A percentile compares a stretch with the other conserved stretches of the same genome.
Conservation (phyloP, 2,329 filamentous ascomycete genomes). For the Alternaria brassicicola region DNA sequence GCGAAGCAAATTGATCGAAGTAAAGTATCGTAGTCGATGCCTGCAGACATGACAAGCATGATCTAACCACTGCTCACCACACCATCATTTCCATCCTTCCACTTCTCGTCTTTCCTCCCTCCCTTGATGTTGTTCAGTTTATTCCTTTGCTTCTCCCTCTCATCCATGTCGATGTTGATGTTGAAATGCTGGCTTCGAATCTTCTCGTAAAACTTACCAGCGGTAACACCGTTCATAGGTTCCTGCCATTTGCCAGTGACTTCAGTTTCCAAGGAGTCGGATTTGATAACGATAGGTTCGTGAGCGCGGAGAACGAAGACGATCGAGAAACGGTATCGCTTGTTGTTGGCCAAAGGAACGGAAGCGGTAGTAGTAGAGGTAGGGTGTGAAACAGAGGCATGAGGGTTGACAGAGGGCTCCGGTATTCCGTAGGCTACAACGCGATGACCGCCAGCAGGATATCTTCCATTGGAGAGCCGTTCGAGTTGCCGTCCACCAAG, state of each 20-base stretch:
- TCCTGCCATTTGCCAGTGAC: conserved; percentile 39
- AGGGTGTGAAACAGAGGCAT: background rate
- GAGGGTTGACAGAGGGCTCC: background rate
- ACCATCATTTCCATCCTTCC: background rate
- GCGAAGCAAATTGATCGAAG: too few species aligned
- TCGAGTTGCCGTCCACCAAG: conserved; percentile 43
- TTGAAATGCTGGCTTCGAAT: conserved; percentile 45
- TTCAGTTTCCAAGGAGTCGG: conserved; percentile 32
- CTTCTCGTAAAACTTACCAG: conserved; percentile 39
- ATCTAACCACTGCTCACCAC: background rate
- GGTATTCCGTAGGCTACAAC: conserved; percentile 43
- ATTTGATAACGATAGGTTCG: conserved; percentile 34
- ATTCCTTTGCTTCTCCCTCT: conserved; percentile 41
- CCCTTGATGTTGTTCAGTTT: background rate
- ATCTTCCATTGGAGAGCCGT: conserved; percentile 34
- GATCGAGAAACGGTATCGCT: conserved; percentile 43
- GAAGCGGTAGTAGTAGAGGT: background rate
- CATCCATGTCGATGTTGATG: conserved; percentile 43
- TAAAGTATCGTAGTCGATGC: too few species aligned
- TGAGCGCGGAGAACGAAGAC: conserved; percentile 48
- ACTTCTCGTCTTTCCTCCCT: conserved; percentile 33
- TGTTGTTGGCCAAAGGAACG: background rate
- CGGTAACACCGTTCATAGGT: conserved; percentile 34
- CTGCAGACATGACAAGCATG: accelerated
- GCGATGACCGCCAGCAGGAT: conserved; percentile 42